A percentile compares a stretch with the other conserved stretches of the same genome.
phyloP scores from a whole-genome alignment of 129 eudicot species.

The Tagetes patula region DNA sequence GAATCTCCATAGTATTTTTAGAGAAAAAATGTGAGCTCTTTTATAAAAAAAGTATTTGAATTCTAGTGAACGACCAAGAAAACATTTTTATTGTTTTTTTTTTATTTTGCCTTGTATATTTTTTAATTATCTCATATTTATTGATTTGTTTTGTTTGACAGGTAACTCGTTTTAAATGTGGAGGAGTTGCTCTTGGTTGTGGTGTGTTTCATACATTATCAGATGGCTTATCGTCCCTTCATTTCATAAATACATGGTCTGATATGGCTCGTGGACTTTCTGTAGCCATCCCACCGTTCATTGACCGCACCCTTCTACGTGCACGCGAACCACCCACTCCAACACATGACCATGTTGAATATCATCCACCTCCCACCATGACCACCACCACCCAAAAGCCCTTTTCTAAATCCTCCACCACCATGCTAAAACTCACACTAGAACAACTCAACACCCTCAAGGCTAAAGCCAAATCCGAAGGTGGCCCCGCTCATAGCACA shows the following conservation, averaged over 20 bases:
- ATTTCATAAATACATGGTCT: slow-evolving; percentile 65
- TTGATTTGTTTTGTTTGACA: slow-evolving; percentile 13
- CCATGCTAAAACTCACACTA: slow-evolving; percentile 51
- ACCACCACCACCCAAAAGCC: slow-evolving; percentile 4
- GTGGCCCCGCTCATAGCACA: slow-evolving; percentile 35
- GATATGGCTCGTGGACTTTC: slow-evolving; percentile 56
- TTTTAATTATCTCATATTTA: background rate
- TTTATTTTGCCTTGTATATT: background rate
- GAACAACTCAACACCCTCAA: slow-evolving; percentile 53
- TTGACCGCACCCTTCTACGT: slow-evolving; percentile 63
- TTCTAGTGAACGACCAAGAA: background rate
- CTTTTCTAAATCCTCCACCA: slow-evolving; percentile 35
- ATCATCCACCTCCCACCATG: slow-evolving; percentile 58
- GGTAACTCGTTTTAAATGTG: slow-evolving; percentile 62
- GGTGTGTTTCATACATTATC: slow-evolving; percentile 51
- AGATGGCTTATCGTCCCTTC: slow-evolving; percentile 50
- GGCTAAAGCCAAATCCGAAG: slow-evolving; percentile 42
- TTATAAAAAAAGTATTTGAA: too few relatives aligned
- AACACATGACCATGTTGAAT: slow-evolving; percentile 43
- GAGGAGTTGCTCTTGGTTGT: slow-evolving; percentile 54
- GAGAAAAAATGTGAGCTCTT: too few relatives aligned
- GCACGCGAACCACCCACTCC: slow-evolving; percentile 62
- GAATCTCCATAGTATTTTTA: slow-evolving; percentile 6
- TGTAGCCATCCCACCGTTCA: slow-evolving; percentile 59
- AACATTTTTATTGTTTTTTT: background rate